Base-by-base conservation (phyloP, 495 filamentous ascomycete genomes). In the Viridothelium virens region DNA sequence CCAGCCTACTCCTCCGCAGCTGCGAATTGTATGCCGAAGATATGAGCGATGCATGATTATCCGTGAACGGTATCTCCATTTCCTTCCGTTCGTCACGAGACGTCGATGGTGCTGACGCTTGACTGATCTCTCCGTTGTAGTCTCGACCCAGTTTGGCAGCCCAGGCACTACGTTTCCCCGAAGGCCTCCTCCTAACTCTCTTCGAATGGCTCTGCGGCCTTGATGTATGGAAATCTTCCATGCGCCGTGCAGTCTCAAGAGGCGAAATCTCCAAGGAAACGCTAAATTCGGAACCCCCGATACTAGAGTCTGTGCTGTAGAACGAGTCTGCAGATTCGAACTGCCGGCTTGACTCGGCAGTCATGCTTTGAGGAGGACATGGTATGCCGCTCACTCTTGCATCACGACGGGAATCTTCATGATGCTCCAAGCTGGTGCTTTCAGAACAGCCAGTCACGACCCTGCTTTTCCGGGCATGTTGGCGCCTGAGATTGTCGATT, bases 81-180 rank as follows among this genome's bases (percentile, higher is more conserved):
- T 33, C 31, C 53, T 7, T 2, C 53, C 10, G 53, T 18, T 36
- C 53, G 0, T 36, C 31, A 9, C 53, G 53, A 59, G 53, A 31
- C 7, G 53, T 3, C 10, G 53, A 59, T 14, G 36, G 14, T 33
- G 53, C 25, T 18, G 53, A 14, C 1, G 53, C 53, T 59, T 33
- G 25, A 36, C 53, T 31, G 31, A 59, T 59, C 36, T 59, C 5
- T 33, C 53, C 53, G 18, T 59, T 59, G 53, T 59, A 59, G 36
- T 59, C 53, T 36, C 53, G 53, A 9, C 53, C 53, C 31, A 59
- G 18, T 14, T 36, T 33, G 33, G 53, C 53, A 59, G 53, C 53
- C 53, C 53, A 59, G 11, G 53, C 53, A 59, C 53, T 59, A 10
- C 53, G 53, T 36, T 36, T 59, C 36, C 53, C 53, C 53, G 53